Conservation (phyloP, 192 early-diverging fungal species). For the Paraglomus brasilianum region DNA sequence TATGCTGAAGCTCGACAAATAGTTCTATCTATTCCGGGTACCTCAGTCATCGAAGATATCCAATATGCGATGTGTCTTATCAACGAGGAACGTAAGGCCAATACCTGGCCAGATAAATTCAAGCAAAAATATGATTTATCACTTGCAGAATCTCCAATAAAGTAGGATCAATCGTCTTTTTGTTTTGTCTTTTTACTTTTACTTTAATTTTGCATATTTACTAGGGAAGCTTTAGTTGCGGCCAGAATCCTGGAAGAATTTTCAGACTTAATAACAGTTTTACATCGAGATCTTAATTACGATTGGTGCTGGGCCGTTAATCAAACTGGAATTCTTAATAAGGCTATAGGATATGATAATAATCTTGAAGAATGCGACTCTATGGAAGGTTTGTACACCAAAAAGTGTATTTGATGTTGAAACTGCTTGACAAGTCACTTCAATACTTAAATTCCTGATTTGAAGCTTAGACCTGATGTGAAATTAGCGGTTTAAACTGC, state of each 20-base stretch:
- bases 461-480: no score
- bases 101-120: slow-evolving; percentile 8
- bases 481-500: no score
- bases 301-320: background rate
- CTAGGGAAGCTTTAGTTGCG: slow-evolving; percentile 17
- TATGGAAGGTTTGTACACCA: slow-evolving; percentile 7
- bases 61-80: background rate
- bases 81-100: slow-evolving; percentile 11
- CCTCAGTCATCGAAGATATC: background rate
- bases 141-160: slow-evolving; percentile 11
- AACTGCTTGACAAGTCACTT: no score
- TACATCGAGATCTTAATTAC: slow-evolving; percentile 15
- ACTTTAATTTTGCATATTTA: slow-evolving; percentile 18
- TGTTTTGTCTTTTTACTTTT: slow-evolving; percentile 1
- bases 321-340: slow-evolving; percentile 14
- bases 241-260: slow-evolving; percentile 2
- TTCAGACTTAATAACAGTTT: slow-evolving; percentile 15
- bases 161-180: slow-evolving; percentile 14
- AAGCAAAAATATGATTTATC: slow-evolving; percentile 13
- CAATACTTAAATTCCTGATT: no score
- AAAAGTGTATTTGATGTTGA: no score
- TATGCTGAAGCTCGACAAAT: background rate
- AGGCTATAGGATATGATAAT: slow-evolving; percentile 1
- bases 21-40: background rate
- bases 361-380: no score